These are phyloP conservation scores for Emmonsia crescens DNA, from an alignment of 2,329 filamentous ascomycete genomes.

Conservation along the genomic window DNA sequence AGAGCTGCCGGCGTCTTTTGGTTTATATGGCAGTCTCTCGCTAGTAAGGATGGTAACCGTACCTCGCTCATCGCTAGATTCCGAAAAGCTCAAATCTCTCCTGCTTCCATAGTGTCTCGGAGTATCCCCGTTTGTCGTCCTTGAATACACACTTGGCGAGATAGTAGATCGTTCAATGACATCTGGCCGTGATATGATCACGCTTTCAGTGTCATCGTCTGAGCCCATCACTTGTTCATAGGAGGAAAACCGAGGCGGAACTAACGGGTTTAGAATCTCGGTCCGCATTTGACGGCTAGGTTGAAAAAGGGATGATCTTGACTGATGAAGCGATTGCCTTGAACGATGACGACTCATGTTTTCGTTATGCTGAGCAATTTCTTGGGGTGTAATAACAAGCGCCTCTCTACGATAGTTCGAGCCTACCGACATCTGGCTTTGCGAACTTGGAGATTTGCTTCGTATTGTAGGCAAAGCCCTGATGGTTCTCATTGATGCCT, in stretches of 20 bases:
- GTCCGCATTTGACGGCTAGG: neutral
- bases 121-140: constrained; percentile 20
- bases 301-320: constrained; percentile 12
- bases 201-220: constrained; percentile 11
- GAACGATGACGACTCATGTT: neutral
- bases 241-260: constrained; percentile 1
- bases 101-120: constrained; percentile 8
- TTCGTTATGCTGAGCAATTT: constrained; percentile 16
- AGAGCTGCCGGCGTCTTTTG: neutral
- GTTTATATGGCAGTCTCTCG: constrained; percentile 10
- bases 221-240: constrained; percentile 3
- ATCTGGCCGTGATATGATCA: constrained; percentile 9
- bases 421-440: constrained; percentile 2
- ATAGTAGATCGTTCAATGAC: constrained; percentile 5
- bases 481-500: constrained; percentile 2
- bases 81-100: neutral
- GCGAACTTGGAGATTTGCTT: neutral
- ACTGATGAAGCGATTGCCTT: constrained; percentile 3
- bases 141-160: constrained; percentile 26
- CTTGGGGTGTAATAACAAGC: constrained; percentile 10
- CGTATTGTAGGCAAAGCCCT: neutral
- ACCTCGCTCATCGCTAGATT: constrained; percentile 12
- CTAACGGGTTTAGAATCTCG: constrained; percentile 5
- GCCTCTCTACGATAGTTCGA: constrained; percentile 3
- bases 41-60: constrained; percentile 17